Base-by-base conservation (phyloP, 2,329 filamentous ascomycete species). In the Arthrobotrys entomopaga region DNA sequence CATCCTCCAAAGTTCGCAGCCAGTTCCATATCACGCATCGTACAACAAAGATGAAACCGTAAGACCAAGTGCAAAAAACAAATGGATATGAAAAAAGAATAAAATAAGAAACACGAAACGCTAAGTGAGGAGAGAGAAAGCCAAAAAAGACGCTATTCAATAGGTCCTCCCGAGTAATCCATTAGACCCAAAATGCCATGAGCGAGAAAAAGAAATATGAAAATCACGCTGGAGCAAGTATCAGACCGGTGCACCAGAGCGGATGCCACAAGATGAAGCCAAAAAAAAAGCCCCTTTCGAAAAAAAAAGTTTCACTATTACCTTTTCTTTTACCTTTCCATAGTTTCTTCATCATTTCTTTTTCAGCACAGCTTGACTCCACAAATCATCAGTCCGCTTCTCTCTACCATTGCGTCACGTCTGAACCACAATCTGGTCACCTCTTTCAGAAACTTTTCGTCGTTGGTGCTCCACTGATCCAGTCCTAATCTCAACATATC, bases 381-480 rank as follows among this genome's bases (percentile, higher is more conserved):
- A 46, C 70, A 74, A 29, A 74, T 64, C 70, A 67, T 71, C 40
- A 77, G 65, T 42, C 77, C 76, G 11, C 73, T 66, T 46, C 76
- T 69, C 69, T 91, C 87, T 19, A 92, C 86, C 77, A 85, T 84
- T 8, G 88, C 88, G 53, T 84, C 81, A 15, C 89, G 83, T 29
- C 84, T 87, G 81, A 92, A 93, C 82, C 91, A 94, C 76, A 86
- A 82, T 75, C 81, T 84, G 50, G 87, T 83, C 58, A 91, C 83
- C 64, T 89, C 88, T 75, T 83, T 83, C 15, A 92, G 85, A 79
- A 93, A 94, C 1, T 83, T 83, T n/a, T 86, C 87, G 79, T 94
- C 91, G 15, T 84, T 83, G 34, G 85, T 83, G 79, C 90, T 93
- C 91, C 91, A 95, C 0, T 89, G 84, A 78, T 95, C 91, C 19